Evolutionary conservation across 2,329 filamentous ascomycete genomes (phyloP).

Genomic region (Magnaporthales sp.): DNA sequence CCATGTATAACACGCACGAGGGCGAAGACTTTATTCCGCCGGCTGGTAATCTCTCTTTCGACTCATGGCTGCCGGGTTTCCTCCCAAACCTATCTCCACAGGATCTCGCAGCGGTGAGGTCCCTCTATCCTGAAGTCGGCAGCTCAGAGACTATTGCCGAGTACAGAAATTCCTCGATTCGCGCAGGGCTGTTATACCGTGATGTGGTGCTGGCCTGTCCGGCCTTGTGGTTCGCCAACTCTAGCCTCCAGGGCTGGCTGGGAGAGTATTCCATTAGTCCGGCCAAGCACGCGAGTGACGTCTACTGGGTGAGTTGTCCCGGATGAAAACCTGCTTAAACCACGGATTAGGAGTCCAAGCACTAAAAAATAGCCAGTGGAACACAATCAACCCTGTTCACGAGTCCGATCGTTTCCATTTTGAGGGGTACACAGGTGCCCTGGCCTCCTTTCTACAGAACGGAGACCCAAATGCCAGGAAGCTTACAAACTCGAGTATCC

Average conservation of each 20-base stretch:
- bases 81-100: slow-evolving; percentile 34
- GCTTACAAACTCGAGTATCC: slow-evolving; percentile 32
- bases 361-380: slow-evolving; percentile 36
- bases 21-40: slow-evolving; percentile 52
- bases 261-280: slow-evolving; percentile 52
- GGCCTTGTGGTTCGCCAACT: slow-evolving; percentile 43
- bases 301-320: slow-evolving; percentile 36
- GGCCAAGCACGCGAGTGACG: slow-evolving; percentile 50
- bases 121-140: slow-evolving; percentile 38
- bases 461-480: slow-evolving; percentile 50
- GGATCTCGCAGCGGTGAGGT: slow-evolving; percentile 29
- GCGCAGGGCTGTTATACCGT: slow-evolving; percentile 48
- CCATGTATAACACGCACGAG: slow-evolving; percentile 55
- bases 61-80: slow-evolving; percentile 43
- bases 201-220: slow-evolving; percentile 53
- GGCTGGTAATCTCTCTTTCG: slow-evolving; percentile 36
- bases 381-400: slow-evolving; percentile 43
- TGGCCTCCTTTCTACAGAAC: slow-evolving; percentile 51
- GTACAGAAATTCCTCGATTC: slow-evolving; percentile 41
- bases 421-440: slow-evolving; percentile 45
- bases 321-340: too few relatives aligned
- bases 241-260: slow-evolving; percentile 38
- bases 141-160: slow-evolving; percentile 33
- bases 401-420: slow-evolving; percentile 43
- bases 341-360: neutral